Base-by-base conservation (phyloP, 768 basidiomycete species). In the Tylopilus vinaceipallidus region DNA sequence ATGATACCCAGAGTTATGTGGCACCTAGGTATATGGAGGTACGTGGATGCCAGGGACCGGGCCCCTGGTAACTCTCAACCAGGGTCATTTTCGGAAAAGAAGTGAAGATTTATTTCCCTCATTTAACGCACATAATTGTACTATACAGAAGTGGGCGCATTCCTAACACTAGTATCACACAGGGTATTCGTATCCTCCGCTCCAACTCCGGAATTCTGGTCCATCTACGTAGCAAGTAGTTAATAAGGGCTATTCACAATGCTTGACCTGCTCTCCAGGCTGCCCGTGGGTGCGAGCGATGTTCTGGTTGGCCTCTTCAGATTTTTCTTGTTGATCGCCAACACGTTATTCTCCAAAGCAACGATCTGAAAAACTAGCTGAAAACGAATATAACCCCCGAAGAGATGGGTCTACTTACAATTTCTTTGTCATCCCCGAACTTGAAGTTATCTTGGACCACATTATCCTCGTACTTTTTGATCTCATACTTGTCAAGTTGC, bases 401-500 rank as follows among this genome's bases (percentile, higher is more conserved):
- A 4, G 35, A 19, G 2, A 13, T 7, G 14, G n/a, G 39, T 45
- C 22, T 16, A 32, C 89, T 62, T 60, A 93, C 92, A 64, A 99
- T 98, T 65, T 98, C 87, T 63, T 92, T 90, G 71, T 98, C 95
- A 60, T 95, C 91, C 13, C 94, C 95, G 63, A 95, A 98, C 71
- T 87, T 91, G 83, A 99, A 99, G 71, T 88, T 91, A 69, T 99
- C 97, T 56, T 97, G 95, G 0, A 98, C 94, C 50, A 98, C 94
- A 39, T 81, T 77, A 60, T 95, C 93, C 61, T 93, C 88, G 65
- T 97, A 98, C 73, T 87, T 87, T 79, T 95, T 94, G 75, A 98
- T 95, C 61, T 95, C 92, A 63, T 98, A 98, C 67, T 88, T 88
- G 70, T 93, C 91, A 36, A 88, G 76, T 42, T 82, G 80, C 46